phyloP scores from a whole-genome alignment of 2,329 filamentous ascomycete genomes.

The Paecilomyces formosus region DNA sequence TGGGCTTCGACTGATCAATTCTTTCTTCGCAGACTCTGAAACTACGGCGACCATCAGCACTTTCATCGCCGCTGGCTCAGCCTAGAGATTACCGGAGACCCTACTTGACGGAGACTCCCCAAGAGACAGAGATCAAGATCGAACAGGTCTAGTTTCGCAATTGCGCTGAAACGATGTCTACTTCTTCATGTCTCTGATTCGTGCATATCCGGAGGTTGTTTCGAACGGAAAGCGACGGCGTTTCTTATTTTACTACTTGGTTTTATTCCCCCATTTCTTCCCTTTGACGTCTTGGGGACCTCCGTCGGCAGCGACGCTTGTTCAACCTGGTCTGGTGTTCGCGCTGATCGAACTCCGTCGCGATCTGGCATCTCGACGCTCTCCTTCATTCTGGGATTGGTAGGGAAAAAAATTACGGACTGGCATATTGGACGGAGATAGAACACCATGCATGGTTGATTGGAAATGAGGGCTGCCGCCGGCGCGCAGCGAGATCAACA shows the following conservation, averaged over 20 bases:
- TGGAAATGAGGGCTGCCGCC: background rate
- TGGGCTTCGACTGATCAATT: background rate
- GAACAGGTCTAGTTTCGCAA: constrained; percentile 4
- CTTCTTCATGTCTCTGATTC: background rate
- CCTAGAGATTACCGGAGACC: constrained; percentile 12
- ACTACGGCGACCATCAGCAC: constrained; percentile 31
- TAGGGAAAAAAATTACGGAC: background rate
- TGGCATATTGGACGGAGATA: background rate
- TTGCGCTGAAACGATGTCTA: background rate
- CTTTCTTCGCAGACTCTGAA: constrained; percentile 22
- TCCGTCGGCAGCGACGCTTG: background rate
- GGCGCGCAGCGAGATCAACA: background rate
- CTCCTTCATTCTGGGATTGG: background rate
- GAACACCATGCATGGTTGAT: background rate
- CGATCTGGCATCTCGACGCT: background rate
- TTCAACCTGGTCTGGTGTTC: background rate
- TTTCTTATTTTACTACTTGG: constrained; percentile 2
- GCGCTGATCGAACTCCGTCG: background rate
- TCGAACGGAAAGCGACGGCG: background rate
- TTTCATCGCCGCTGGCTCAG: constrained; percentile 16
- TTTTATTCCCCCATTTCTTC: constrained; percentile 6
- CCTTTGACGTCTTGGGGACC: constrained; percentile 1
- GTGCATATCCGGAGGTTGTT: background rate
- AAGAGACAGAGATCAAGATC: constrained; percentile 4
- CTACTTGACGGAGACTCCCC: constrained; percentile 2